Evolutionary conservation across 176 grass and related monocot genomes (phyloP).

Genomic region (Aegilops speltoides): DNA sequence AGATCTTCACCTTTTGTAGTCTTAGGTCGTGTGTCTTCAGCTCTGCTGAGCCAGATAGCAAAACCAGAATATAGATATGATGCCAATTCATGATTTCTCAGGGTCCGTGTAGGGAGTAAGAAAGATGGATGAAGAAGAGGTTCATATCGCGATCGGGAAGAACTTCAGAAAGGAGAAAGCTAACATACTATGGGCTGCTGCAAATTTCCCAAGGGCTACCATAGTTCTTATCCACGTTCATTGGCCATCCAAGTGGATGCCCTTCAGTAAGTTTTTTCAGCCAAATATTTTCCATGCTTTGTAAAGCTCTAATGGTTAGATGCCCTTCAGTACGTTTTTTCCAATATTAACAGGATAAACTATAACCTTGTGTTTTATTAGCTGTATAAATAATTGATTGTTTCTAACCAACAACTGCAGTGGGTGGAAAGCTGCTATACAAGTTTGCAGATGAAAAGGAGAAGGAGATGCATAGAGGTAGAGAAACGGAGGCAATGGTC

Average conservation of each 20-base stretch:
- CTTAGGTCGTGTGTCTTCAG: not conserved
- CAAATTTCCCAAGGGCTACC: slow-evolving; percentile 46
- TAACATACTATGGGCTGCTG: slow-evolving; percentile 48
- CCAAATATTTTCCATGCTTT: not conserved
- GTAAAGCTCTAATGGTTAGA: not conserved
- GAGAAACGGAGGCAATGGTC: slow-evolving; percentile 46
- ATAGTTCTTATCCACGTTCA: slow-evolving; percentile 61
- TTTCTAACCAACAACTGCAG: slow-evolving; percentile 33
- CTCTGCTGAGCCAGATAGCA: slow-evolving; percentile 6
- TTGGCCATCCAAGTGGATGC: slow-evolving; percentile 67
- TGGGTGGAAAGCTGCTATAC: slow-evolving; percentile 42
- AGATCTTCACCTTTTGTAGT: not conserved
- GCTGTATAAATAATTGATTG: not conserved
- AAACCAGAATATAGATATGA: slow-evolving; percentile 19
- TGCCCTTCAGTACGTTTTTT: no score
- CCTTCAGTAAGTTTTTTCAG: slow-evolving; percentile 57
- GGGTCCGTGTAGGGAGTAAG: slow-evolving; percentile 16
- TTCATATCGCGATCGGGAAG: slow-evolving; percentile 48
- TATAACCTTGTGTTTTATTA: not conserved
- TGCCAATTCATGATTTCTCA: slow-evolving; percentile 1
- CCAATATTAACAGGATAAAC: not conserved
- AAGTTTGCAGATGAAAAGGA: slow-evolving; percentile 57
- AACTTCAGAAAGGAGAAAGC: slow-evolving; percentile 48
- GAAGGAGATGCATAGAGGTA: slow-evolving; percentile 52
- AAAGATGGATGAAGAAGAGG: slow-evolving; percentile 42